These are phyloP conservation scores for Venturia aucupariae DNA, from an alignment of 2,329 filamentous ascomycete species.

Conservation along the genomic window DNA sequence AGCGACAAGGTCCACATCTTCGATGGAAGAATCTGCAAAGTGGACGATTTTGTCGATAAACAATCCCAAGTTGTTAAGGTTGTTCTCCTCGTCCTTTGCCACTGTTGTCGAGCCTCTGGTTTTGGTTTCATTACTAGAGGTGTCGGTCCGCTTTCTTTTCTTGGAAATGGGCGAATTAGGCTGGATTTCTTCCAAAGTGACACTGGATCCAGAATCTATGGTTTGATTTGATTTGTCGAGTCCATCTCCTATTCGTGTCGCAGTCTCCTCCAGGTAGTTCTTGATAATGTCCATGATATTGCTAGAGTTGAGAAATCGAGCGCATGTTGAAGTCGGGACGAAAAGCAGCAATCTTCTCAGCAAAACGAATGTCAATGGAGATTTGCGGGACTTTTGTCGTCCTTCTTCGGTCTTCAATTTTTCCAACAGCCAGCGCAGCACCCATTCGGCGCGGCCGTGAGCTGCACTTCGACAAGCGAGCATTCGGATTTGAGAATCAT, in stretches of 20 bases:
- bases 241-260: not conserved
- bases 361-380: slow-evolving; percentile 47
- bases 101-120: not conserved
- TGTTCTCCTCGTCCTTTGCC: not conserved
- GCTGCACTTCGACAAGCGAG: slow-evolving; percentile 21
- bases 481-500: slow-evolving; percentile 10
- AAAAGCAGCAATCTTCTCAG: slow-evolving; percentile 51
- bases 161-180: not conserved
- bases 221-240: not conserved
- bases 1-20: not conserved
- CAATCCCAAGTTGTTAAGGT: not conserved
- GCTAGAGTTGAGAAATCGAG: slow-evolving; percentile 61
- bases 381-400: slow-evolving; percentile 32
- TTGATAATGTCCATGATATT: slow-evolving; percentile 59
- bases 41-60: not conserved
- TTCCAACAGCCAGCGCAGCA: slow-evolving; percentile 56
- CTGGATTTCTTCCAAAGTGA: not conserved
- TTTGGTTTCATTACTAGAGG: not conserved
- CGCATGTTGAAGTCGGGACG: slow-evolving; percentile 61
- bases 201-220: not conserved
- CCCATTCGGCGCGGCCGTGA: slow-evolving; percentile 51
- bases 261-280: slow-evolving; percentile 51
- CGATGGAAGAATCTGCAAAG: not conserved
- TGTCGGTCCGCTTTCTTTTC: not conserved
- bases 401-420: slow-evolving; percentile 41